These are phyloP conservation scores for Phytophthora cryptogea DNA, from an alignment of 352 stramenopile genomes.

Conservation along the genomic window DNA sequence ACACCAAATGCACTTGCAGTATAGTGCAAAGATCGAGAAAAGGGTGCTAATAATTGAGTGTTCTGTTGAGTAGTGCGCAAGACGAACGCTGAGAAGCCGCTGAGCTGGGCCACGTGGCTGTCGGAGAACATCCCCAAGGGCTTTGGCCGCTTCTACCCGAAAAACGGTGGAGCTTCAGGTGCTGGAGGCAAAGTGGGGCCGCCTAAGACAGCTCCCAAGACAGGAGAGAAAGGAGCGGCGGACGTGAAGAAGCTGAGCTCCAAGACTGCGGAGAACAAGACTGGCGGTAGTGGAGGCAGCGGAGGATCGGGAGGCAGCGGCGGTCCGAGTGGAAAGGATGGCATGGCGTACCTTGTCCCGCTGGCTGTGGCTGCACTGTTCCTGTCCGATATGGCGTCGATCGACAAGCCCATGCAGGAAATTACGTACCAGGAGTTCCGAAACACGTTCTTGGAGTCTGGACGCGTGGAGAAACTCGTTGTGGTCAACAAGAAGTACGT, in stretches of 20 bases:
- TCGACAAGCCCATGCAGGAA: constrained; percentile 88
- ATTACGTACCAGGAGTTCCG: constrained; percentile 93
- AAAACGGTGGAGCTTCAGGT: constrained; percentile 51
- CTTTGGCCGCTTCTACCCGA: constrained; percentile 87
- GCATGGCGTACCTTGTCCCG: constrained; percentile 77
- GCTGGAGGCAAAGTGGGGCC: constrained; percentile 45
- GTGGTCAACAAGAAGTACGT: constrained; percentile 93
- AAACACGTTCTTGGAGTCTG: constrained; percentile 82
- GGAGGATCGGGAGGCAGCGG: constrained; percentile 38
- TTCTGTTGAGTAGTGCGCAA: constrained; percentile 42
- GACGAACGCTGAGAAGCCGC: constrained; percentile 47
- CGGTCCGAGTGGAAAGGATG: constrained; percentile 48
- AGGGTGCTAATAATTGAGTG: background rate
- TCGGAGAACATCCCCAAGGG: constrained; percentile 75
- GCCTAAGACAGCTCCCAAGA: constrained; percentile 58
- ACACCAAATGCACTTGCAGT: background rate
- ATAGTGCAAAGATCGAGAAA: no score
- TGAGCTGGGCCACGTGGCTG: constrained; percentile 75
- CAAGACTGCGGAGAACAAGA: constrained; percentile 48
- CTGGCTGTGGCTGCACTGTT: constrained; percentile 74
- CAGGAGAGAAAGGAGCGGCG: constrained; percentile 45
- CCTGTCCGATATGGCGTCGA: constrained; percentile 69
- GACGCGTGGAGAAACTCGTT: constrained; percentile 88
- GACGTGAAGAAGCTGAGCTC: constrained; percentile 78
- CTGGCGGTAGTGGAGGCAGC: constrained; percentile 40